phyloP scores from a whole-genome alignment of 352 stramenopile species.

The Elongisporangium undulatum region DNA sequence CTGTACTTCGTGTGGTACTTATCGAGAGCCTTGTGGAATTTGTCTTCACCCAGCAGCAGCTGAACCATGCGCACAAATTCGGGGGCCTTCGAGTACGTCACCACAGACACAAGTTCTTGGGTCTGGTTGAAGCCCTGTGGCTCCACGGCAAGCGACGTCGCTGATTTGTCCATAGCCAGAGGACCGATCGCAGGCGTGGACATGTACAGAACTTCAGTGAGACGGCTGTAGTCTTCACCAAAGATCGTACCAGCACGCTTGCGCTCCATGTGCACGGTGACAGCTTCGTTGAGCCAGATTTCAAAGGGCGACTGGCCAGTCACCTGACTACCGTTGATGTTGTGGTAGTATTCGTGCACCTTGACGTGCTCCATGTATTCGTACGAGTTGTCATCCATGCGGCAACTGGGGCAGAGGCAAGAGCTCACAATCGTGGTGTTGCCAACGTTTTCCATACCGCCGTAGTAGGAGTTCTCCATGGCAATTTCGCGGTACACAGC shows the following conservation, averaged over 20 bases:
- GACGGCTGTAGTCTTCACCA: constrained; percentile 61
- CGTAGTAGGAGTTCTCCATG: constrained; percentile 85
- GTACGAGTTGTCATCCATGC: constrained; percentile 73
- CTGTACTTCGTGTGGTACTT: constrained; percentile 77
- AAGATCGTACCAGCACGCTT: constrained; percentile 64
- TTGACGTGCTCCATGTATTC: constrained; percentile 85
- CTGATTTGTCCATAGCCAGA: constrained; percentile 61
- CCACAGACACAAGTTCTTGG: constrained; percentile 70
- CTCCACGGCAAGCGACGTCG: constrained; percentile 65
- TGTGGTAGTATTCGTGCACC: constrained; percentile 84
- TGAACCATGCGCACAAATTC: constrained; percentile 81
- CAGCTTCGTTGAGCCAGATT: constrained; percentile 80
- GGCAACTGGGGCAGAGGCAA: constrained; percentile 63
- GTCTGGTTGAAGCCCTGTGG: constrained; percentile 77
- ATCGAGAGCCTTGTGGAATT: constrained; percentile 76
- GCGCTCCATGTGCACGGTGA: constrained; percentile 79
- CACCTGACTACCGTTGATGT: constrained; percentile 77
- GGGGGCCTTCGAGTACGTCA: constrained; percentile 77
- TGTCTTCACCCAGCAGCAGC: constrained; percentile 50
- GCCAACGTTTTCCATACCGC: constrained; percentile 78
- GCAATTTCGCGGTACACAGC: constrained; percentile 77
- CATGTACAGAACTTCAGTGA: constrained; percentile 73
- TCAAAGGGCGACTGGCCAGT: constrained; percentile 79
- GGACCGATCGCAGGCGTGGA: constrained; percentile 67
- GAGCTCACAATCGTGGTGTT: constrained; percentile 81